phyloP scores from a whole-genome alignment of 371 early-diverging fungal genomes.

The Globomyces sp. region DNA sequence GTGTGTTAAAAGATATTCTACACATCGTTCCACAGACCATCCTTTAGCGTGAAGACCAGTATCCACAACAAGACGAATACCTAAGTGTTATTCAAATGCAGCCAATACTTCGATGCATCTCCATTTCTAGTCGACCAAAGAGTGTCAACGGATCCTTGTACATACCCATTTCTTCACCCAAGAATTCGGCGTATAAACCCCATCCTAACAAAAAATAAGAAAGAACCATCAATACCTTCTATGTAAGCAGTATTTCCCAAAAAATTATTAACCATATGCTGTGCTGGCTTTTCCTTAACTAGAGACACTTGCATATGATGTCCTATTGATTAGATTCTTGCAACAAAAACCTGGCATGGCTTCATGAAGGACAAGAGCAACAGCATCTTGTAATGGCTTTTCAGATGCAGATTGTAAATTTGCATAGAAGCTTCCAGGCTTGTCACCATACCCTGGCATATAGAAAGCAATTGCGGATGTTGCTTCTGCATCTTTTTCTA shows the following conservation, averaged over 20 bases:
- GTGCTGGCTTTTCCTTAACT: slow-evolving; percentile 25
- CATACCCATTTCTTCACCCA: slow-evolving; percentile 49
- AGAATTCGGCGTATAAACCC: slow-evolving; percentile 42
- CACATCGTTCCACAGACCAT: slow-evolving; percentile 37
- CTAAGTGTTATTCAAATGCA: too few relatives aligned
- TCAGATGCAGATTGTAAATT: slow-evolving; percentile 31
- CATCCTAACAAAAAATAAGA: slow-evolving; percentile 28
- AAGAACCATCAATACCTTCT: slow-evolving; percentile 20
- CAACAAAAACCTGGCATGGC: slow-evolving; percentile 47
- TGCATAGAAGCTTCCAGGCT: slow-evolving; percentile 29
- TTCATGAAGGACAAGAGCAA: slow-evolving; percentile 41
- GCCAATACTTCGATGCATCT: slow-evolving; percentile 45
- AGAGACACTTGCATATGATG: slow-evolving; percentile 44
- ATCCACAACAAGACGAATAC: slow-evolving; percentile 43
- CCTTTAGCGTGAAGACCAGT: slow-evolving; percentile 39
- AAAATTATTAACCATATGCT: slow-evolving; percentile 32
- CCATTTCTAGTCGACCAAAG: slow-evolving; percentile 41
- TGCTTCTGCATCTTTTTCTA: slow-evolving; percentile 26
- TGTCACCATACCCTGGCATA: slow-evolving; percentile 30
- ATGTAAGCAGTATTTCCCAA: slow-evolving; percentile 27
- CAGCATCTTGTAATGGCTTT: slow-evolving; percentile 27
- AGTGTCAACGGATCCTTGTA: slow-evolving; percentile 36
- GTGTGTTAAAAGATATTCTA: slow-evolving; percentile 32
- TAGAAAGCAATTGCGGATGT: slow-evolving; percentile 35
- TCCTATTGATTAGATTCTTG: too few relatives aligned